Conservation (phyloP, 306 rosid species). For the Datisca glomerata region DNA sequence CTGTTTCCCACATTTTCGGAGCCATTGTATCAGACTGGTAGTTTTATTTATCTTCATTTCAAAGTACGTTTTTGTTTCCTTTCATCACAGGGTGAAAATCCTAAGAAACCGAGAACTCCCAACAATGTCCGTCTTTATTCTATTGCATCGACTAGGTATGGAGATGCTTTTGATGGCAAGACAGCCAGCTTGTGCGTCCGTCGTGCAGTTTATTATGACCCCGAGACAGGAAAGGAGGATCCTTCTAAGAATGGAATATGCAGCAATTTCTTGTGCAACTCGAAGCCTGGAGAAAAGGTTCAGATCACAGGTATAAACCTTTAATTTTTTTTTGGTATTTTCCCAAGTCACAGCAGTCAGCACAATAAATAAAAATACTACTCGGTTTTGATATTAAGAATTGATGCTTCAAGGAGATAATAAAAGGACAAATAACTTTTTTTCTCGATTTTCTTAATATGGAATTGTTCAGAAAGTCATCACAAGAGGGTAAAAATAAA, state of each 20-base stretch:
- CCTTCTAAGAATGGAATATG: constrained; percentile 82
- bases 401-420: no score
- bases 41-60: neutral
- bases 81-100: constrained; percentile 82
- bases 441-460: no score
- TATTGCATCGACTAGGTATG: constrained; percentile 93
- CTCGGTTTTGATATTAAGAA: no score
- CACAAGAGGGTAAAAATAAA: no score
- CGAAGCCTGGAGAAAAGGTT: constrained; percentile 90
- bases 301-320: constrained; percentile 84
- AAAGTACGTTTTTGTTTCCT: neutral
- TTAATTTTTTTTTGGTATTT: no score
- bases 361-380: no score
- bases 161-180: constrained; percentile 79
- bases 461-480: no score
- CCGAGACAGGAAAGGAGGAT: constrained; percentile 89
- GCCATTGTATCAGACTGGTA: neutral
- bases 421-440: no score
- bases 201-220: constrained; percentile 89
- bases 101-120: constrained; percentile 80
- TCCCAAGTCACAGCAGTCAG: no score
- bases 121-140: constrained; percentile 89
- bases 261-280: constrained; percentile 77
- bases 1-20: neutral
- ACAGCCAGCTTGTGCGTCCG: constrained; percentile 97